phyloP scores from a whole-genome alignment of 2,329 filamentous ascomycete species.

The Colletotrichum caudatum region DNA sequence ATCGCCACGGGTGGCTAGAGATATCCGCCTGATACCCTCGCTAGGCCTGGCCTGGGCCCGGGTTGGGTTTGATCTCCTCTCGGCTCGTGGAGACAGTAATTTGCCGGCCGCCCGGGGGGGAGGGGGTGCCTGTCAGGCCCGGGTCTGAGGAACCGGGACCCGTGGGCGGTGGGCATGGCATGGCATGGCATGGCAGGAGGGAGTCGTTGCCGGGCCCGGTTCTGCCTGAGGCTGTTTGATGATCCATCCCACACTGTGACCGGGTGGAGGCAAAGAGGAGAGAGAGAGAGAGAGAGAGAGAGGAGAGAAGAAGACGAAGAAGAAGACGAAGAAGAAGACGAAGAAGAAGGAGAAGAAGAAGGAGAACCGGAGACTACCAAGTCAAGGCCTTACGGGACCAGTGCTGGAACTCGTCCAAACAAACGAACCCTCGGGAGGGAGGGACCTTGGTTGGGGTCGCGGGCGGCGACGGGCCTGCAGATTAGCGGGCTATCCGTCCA shows the following conservation, averaged over 20 bases:
- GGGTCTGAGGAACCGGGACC: constrained; percentile 8
- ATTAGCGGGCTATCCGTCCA: constrained; percentile 36
- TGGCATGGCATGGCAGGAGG: background rate
- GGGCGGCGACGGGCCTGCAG: constrained; percentile 41
- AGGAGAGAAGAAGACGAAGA: background rate
- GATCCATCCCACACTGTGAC: background rate
- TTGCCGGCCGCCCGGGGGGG: constrained; percentile 5
- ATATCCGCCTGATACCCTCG: constrained; percentile 13
- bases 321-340: no score
- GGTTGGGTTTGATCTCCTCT: background rate
- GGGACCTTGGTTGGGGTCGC: constrained; percentile 22
- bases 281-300: background rate
- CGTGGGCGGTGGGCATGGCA: constrained; percentile 2
- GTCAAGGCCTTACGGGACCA: no score
- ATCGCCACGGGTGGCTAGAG: constrained; percentile 8
- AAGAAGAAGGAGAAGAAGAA: no score
- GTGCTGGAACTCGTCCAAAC: background rate
- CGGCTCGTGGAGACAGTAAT: constrained; percentile 10
- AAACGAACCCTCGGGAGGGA: background rate
- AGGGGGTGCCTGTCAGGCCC: background rate
- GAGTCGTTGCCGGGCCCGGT: background rate
- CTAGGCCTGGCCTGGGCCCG: background rate
- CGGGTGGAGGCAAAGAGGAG: background rate
- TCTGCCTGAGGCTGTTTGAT: constrained; percentile 4
- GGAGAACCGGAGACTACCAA: no score